Evolutionary conservation across 345 rosid genomes (phyloP).

Genomic region (Acer campestre): DNA sequence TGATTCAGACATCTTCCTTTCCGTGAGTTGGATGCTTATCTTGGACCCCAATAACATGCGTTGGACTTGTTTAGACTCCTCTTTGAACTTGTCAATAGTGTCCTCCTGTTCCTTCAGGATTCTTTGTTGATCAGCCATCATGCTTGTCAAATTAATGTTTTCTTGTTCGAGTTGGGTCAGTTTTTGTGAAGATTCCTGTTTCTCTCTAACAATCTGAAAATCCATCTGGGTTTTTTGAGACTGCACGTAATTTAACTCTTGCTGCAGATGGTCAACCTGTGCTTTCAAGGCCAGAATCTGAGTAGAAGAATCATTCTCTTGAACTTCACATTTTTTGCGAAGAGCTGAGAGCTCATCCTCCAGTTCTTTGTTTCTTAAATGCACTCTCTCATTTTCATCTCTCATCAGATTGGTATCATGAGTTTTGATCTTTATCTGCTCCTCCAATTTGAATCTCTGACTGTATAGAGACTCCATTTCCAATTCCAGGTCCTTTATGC

Average conservation of each 20-base stretch:
- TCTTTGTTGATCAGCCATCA: conserved; percentile 40
- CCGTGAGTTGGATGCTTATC: conserved; percentile 35
- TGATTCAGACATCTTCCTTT: conserved; percentile 68
- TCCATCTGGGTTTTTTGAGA: conserved; percentile 33
- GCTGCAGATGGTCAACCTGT: conserved; percentile 28
- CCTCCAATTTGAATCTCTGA: conserved; percentile 40
- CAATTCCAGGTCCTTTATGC: conserved; percentile 33
- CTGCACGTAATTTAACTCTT: conserved; percentile 40
- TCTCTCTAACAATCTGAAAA: conserved; percentile 24
- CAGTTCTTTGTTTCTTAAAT: conserved; percentile 38
- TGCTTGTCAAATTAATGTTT: conserved; percentile 24
- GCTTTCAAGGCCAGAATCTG: conserved; percentile 28
- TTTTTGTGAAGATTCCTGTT: conserved; percentile 25
- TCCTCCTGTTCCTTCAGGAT: conserved; percentile 37
- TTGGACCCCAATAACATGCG: conserved; percentile 42
- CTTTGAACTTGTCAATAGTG: conserved; percentile 32
- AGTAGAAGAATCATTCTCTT: conserved; percentile 23
- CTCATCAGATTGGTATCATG: conserved; percentile 35
- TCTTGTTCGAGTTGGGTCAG: conserved; percentile 24
- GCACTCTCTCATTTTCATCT: conserved; percentile 49
- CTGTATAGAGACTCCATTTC: conserved; percentile 25
- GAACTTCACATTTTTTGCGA: conserved; percentile 13
- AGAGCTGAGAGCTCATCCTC: conserved; percentile 31
- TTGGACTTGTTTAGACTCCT: conserved; percentile 40
- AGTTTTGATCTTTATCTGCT: conserved; percentile 35